These are phyloP conservation scores for Volvox reticuliferus DNA, from an alignment of 139 green algal genomes.

Conservation along the genomic window DNA sequence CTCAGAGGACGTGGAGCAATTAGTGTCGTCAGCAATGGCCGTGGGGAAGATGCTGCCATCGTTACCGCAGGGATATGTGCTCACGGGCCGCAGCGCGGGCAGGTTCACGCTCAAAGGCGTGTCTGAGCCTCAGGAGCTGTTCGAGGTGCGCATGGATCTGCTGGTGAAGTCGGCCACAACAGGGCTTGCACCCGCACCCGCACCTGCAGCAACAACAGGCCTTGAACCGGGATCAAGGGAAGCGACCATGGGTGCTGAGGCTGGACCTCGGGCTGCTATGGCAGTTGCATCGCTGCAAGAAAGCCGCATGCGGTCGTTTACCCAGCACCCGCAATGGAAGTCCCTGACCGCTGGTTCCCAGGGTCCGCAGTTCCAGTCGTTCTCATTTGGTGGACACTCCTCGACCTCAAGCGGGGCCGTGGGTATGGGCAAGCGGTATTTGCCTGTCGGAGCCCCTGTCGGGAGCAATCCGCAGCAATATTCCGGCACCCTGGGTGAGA, in stretches of 20 bases:
- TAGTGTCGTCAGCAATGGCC: background rate
- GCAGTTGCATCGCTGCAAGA: too few relatives aligned
- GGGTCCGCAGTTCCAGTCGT: too few relatives aligned
- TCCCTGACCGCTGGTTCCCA: too few relatives aligned
- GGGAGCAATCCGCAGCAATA: too few relatives aligned
- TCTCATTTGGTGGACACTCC: too few relatives aligned
- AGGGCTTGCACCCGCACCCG: background rate
- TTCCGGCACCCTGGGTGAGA: too few relatives aligned
- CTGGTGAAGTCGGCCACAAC: background rate
- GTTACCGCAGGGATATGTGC: background rate
- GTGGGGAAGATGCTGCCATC: background rate
- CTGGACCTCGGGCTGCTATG: background rate
- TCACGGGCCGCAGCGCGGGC: background rate
- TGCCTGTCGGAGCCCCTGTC: too few relatives aligned
- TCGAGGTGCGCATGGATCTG: constrained; percentile 2
- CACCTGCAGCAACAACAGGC: background rate
- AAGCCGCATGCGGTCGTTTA: background rate
- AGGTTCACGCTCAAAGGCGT: constrained; percentile 28
- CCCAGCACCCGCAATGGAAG: background rate
- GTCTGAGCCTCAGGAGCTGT: constrained; percentile 37
- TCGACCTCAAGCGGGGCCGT: too few relatives aligned
- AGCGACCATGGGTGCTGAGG: background rate
- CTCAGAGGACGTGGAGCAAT: background rate
- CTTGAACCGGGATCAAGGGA: background rate
- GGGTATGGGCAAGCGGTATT: too few relatives aligned